These are phyloP conservation scores for Tuber magnatum DNA, from an alignment of 495 filamentous ascomycete genomes.

Conservation along the genomic window DNA sequence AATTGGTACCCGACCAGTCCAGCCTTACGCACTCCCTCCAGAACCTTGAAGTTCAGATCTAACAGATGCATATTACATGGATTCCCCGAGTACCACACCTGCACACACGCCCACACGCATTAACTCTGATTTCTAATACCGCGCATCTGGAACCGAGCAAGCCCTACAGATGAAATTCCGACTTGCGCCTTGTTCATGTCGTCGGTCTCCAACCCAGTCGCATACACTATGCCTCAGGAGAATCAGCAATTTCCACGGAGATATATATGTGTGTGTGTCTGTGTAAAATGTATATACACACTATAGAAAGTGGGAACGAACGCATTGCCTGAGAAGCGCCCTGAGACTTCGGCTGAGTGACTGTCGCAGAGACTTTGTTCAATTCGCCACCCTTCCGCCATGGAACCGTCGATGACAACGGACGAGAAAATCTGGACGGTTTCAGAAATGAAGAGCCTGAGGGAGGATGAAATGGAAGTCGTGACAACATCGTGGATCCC, in stretches of 20 bases:
- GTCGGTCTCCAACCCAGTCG: constrained; percentile 70
- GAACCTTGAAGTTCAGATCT: constrained; percentile 73
- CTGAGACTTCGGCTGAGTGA: constrained; percentile 95
- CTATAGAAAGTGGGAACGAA: background rate
- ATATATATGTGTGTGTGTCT: too few relatives aligned
- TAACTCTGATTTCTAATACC: background rate
- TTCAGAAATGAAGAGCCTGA: background rate
- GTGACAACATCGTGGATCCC: constrained; percentile 21
- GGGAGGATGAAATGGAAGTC: constrained; percentile 19
- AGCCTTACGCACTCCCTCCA: constrained; percentile 73
- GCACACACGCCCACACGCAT: background rate
- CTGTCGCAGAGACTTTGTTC: constrained; percentile 71
- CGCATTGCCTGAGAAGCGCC: constrained; percentile 96
- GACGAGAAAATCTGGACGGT: background rate
- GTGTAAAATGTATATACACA: too few relatives aligned
- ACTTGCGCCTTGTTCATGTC: constrained; percentile 95
- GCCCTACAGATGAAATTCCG: constrained; percentile 81
- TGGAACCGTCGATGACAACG: background rate
- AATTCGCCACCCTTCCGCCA: constrained; percentile 41
- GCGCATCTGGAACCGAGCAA: background rate
- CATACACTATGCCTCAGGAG: constrained; percentile 54
- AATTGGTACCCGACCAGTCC: constrained; percentile 83
- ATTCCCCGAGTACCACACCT: constrained; percentile 78
- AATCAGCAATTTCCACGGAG: background rate
- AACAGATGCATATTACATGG: constrained; percentile 99